Conservation (phyloP, 1,284 basidiomycete genomes). For the Trametes pubescens region DNA sequence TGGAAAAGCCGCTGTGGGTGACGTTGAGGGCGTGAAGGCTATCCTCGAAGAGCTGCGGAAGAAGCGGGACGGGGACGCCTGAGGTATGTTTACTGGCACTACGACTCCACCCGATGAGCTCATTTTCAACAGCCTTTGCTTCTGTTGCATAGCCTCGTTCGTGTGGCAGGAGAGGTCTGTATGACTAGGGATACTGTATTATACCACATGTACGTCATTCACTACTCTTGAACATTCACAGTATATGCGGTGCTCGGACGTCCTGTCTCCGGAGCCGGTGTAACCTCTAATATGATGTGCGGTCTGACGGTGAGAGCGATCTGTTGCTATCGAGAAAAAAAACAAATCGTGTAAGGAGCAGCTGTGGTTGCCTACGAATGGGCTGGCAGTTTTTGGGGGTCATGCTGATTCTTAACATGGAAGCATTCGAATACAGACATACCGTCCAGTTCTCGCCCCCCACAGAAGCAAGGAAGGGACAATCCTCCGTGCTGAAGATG, state of each 20-base stretch:
- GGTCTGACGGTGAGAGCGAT: too few species aligned
- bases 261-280: too few species aligned
- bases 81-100: not conserved
- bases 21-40: constrained; percentile 68
- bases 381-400: too few species aligned
- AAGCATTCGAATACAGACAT: too few species aligned
- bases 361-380: too few species aligned
- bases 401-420: too few species aligned
- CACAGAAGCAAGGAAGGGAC: too few species aligned
- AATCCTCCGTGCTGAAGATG: too few species aligned
- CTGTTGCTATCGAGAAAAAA: too few species aligned
- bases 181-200: not conserved
- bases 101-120: not conserved
- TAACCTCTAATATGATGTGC: too few species aligned
- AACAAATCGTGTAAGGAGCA: too few species aligned
- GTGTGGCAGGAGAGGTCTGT: not conserved
- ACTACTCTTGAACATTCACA: not conserved
- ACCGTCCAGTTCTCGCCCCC: too few species aligned
- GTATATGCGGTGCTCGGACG: not conserved
- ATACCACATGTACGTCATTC: not conserved
- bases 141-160: not conserved
- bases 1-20: constrained; percentile 70
- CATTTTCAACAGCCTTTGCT: not conserved
- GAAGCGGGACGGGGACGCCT: constrained; percentile 65
- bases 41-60: constrained; percentile 71